Percentiles rank a stretch among this genome's conserved stretches.
Evolutionary conservation across 257 asterid species (phyloP).

Genomic region (Echium plantagineum): DNA sequence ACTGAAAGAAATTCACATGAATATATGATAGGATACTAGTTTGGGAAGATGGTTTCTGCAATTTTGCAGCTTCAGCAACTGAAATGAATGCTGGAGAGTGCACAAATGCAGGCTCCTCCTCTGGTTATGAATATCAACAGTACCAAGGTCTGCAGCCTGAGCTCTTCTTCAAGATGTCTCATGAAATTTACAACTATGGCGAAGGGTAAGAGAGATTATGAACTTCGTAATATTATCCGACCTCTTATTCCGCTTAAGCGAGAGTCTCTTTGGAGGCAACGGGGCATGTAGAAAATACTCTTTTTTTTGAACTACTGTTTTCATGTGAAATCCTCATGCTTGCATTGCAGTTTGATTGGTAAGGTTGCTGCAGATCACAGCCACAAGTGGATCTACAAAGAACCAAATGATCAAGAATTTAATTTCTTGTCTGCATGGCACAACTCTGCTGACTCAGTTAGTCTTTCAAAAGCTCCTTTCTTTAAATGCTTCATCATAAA

Average conservation of each 20-base stretch:
- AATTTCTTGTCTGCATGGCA: conserved; percentile 99
- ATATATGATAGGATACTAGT: conserved; percentile 70
- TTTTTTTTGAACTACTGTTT: too few species aligned
- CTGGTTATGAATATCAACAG: conserved; percentile 43
- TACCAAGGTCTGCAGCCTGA: conserved; percentile 87
- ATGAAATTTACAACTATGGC: conserved; percentile 98
- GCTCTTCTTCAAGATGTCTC: conserved; percentile 98
- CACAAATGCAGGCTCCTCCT: conserved; percentile 27
- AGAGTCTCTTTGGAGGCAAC: too few species aligned
- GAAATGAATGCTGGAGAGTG: conserved; percentile 48
- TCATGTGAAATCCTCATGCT: neutral
- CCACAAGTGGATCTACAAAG: conserved; percentile 96
- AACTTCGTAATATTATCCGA: too few species aligned
- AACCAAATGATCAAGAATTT: conserved; percentile 86
- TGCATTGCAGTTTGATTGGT: conserved; percentile 58
- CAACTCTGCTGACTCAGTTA: conserved; percentile 85
- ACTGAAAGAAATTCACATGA: neutral
- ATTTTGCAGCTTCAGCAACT: conserved; percentile 70
- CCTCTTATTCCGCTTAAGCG: too few species aligned
- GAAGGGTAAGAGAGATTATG: conserved; percentile 55
- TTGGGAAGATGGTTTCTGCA: conserved; percentile 99
- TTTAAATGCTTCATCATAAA: neutral
- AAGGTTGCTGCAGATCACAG: conserved; percentile 98
- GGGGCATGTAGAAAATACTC: too few species aligned
- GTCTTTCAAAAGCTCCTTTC: conserved; percentile 12